phyloP scores from a whole-genome alignment of 2,329 filamentous ascomycete species.

The Neurospora sp. region DNA sequence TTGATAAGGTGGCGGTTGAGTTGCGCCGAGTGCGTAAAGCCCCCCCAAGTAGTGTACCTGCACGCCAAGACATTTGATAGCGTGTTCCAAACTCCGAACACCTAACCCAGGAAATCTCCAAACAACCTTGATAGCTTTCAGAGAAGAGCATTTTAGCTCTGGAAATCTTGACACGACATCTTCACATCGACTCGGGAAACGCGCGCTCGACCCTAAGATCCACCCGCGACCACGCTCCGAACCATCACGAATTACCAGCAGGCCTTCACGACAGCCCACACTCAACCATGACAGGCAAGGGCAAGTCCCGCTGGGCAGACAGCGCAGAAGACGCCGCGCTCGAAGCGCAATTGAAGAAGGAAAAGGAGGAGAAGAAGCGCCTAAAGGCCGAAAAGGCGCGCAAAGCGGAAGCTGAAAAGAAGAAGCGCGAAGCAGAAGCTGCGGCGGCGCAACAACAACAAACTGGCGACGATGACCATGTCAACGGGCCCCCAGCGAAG shows the following conservation, averaged over 20 bases:
- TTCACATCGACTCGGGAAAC: background rate
- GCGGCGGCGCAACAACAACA: conserved; percentile 17
- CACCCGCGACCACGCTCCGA: too few species aligned
- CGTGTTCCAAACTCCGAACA: background rate
- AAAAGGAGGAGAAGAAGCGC: conserved; percentile 85
- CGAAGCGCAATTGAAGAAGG: conserved; percentile 61
- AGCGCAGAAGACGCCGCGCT: conserved; percentile 71
- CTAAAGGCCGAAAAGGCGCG: conserved; percentile 74
- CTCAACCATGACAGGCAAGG: conserved; percentile 44
- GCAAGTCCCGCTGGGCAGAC: conserved; percentile 79
- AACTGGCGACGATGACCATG: conserved; percentile 17
- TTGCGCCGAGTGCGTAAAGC: background rate
- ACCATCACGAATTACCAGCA: too few species aligned
- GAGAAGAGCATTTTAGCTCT: background rate
- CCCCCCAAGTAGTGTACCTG: background rate
- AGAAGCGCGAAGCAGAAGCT: conserved; percentile 26
- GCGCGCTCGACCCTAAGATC: background rate
- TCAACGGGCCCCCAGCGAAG: conserved; percentile 44
- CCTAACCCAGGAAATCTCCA: background rate
- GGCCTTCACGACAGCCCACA: background rate
- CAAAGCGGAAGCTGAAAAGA: conserved; percentile 44
- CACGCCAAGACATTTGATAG: background rate
- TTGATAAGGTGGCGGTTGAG: background rate
- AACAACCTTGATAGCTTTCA: background rate
- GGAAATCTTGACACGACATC: background rate